phyloP scores from a whole-genome alignment of 2,329 filamentous ascomycete species.

The Arachnomyces sp. region DNA sequence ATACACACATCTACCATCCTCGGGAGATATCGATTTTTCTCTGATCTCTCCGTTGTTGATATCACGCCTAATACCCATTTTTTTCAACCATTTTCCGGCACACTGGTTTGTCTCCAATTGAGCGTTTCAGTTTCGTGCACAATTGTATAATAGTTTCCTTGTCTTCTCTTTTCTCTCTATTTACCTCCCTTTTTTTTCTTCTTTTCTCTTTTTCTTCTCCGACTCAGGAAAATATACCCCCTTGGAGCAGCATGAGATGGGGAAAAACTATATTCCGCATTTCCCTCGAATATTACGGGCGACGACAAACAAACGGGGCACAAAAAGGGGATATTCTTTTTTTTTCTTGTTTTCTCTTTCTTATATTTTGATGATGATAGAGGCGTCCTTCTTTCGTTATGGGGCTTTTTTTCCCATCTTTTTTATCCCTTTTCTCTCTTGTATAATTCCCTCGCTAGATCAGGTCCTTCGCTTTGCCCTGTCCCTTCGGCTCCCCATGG shows the following conservation, averaged over 20 bases:
- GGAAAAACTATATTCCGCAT: slow-evolving; percentile 2
- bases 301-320: background rate
- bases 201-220: slow-evolving; percentile 2
- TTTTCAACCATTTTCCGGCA: slow-evolving; percentile 10
- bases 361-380: slow-evolving; percentile 10
- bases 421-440: slow-evolving; percentile 2
- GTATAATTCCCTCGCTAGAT: slow-evolving; percentile 13
- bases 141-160: slow-evolving; percentile 11
- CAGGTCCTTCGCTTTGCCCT: slow-evolving; percentile 6
- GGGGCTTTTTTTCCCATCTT: slow-evolving; percentile 4
- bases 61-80: slow-evolving; percentile 3
- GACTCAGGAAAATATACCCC: slow-evolving; percentile 3
- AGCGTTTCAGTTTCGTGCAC: slow-evolving; percentile 9
- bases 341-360: slow-evolving; percentile 1
- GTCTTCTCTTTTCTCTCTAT: slow-evolving; percentile 1
- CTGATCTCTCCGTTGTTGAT: slow-evolving; percentile 2
- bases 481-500: too few species aligned
- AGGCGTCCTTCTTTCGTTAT: slow-evolving; percentile 7
- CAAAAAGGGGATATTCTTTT: slow-evolving; percentile 10
- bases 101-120: slow-evolving; percentile 12
- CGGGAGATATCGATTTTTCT: slow-evolving; percentile 10
- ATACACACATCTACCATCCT: slow-evolving; percentile 5
- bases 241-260: slow-evolving; percentile 2
- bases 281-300: slow-evolving; percentile 1
- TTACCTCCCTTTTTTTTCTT: slow-evolving; percentile 1